Conservation (phyloP, 129 eudicot species). For the Kitagawia praeruptora region DNA sequence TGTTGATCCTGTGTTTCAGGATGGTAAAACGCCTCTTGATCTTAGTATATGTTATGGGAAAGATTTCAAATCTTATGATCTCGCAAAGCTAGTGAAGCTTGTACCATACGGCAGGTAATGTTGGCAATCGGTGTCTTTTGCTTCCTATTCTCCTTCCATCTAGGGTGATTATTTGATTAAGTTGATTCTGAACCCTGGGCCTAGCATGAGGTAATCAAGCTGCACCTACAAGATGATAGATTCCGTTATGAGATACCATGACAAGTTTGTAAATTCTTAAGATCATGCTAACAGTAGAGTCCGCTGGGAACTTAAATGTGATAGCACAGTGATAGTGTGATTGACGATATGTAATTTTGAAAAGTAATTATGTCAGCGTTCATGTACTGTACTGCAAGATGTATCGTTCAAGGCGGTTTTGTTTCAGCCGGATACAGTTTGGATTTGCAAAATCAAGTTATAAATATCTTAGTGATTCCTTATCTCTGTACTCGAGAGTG, state of each 20-base stretch:
- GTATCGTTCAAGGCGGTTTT: not conserved
- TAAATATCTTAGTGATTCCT: no score
- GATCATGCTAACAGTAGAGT: not conserved
- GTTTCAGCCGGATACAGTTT: not conserved
- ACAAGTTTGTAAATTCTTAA: not conserved
- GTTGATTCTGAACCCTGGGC: not conserved
- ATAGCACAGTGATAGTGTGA: not conserved
- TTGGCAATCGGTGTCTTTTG: not conserved
- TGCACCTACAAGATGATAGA: not conserved
- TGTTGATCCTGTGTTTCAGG: constrained; percentile 33
- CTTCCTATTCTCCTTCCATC: not conserved
- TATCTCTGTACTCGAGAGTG: no score
- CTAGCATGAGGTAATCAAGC: not conserved
- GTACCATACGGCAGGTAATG: constrained; percentile 50
- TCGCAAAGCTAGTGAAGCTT: constrained; percentile 81
- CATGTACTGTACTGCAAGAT: no score
- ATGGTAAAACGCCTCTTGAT: constrained; percentile 71
- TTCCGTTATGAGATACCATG: not conserved
- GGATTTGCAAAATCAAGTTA: no score
- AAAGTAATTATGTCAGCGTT: not conserved
- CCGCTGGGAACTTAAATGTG: not conserved
- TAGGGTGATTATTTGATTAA: not conserved
- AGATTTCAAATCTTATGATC: constrained; percentile 84
- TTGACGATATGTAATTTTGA: not conserved
- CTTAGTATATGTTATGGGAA: constrained; percentile 79